Conservation (phyloP, 352 stramenopile species). For the Paralagenidium karlingii region DNA sequence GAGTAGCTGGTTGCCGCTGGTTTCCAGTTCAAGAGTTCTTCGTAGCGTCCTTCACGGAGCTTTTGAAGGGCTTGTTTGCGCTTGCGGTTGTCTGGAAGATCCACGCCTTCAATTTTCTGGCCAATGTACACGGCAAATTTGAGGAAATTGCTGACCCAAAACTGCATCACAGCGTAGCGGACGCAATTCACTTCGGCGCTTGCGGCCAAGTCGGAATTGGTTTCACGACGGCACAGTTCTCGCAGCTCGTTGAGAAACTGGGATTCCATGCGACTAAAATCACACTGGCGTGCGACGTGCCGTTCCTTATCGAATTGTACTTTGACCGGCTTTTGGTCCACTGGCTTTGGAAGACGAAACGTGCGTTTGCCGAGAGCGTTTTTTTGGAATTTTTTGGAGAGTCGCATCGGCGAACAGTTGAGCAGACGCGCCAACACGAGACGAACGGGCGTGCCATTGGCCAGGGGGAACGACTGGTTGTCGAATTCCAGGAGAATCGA, state of each 20-base stretch:
- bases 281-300: slow-evolving; percentile 48
- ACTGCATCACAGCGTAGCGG: slow-evolving; percentile 66
- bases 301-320: slow-evolving; percentile 59
- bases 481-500: slow-evolving; percentile 75
- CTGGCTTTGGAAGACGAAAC: slow-evolving; percentile 69
- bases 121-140: slow-evolving; percentile 69
- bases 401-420: slow-evolving; percentile 81
- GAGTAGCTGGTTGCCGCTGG: slow-evolving; percentile 22
- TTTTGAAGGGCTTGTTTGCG: slow-evolving; percentile 66
- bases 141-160: slow-evolving; percentile 77
- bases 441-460: slow-evolving; percentile 72
- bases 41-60: slow-evolving; percentile 61
- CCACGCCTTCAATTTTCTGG: slow-evolving; percentile 55
- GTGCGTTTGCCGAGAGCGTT: slow-evolving; percentile 78
- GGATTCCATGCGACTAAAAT: slow-evolving; percentile 56
- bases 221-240: slow-evolving; percentile 69
- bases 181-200: slow-evolving; percentile 60
- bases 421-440: slow-evolving; percentile 75
- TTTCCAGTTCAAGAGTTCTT: slow-evolving; percentile 59
- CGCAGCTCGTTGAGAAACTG: slow-evolving; percentile 75
- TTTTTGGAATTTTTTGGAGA: slow-evolving; percentile 86
- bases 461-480: slow-evolving; percentile 52
- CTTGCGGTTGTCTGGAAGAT: slow-evolving; percentile 76
- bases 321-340: too few relatives aligned
- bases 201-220: slow-evolving; percentile 67